These are phyloP conservation scores for Phycomyces nitens DNA, from an alignment of 192 early-diverging fungal genomes.

Conservation along the genomic window DNA sequence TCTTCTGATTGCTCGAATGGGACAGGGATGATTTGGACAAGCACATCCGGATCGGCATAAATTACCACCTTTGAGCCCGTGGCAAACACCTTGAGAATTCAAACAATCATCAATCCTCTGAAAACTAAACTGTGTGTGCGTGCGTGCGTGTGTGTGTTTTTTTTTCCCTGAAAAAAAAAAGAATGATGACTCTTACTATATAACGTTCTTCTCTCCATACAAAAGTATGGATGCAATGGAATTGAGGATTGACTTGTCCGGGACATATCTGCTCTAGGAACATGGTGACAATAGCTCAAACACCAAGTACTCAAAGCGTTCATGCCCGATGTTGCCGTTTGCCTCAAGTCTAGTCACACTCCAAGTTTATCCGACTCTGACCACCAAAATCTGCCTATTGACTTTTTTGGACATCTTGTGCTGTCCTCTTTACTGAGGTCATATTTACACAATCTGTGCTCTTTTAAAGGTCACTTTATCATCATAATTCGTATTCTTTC, in stretches of 20 bases:
- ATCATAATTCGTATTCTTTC: too few species aligned
- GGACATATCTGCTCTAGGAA: conserved; percentile 54
- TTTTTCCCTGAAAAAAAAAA: too few species aligned
- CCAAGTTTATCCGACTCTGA: too few species aligned
- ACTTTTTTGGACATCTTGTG: too few species aligned
- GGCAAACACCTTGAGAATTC: conserved; percentile 42
- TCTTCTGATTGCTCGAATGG: not conserved
- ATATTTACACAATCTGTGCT: too few species aligned
- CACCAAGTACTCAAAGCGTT: not conserved
- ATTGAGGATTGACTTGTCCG: conserved; percentile 46
- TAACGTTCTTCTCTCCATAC: conserved; percentile 39
- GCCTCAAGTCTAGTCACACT: too few species aligned
- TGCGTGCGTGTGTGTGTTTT: not conserved
- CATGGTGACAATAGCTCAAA: conserved; percentile 32
- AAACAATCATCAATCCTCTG: not conserved
- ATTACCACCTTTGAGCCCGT: conserved; percentile 48
- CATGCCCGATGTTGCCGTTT: too few species aligned
- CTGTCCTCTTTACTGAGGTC: too few species aligned
- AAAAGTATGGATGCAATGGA: conserved; percentile 43
- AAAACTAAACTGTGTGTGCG: not conserved
- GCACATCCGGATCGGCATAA: conserved; percentile 34
- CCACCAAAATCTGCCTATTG: too few species aligned
- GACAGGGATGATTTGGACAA: conserved; percentile 13
- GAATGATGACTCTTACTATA: conserved; percentile 40
- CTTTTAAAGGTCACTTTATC: too few species aligned